Conservation (phyloP, 192 early-diverging fungal genomes). For the Linnemannia elongata region DNA sequence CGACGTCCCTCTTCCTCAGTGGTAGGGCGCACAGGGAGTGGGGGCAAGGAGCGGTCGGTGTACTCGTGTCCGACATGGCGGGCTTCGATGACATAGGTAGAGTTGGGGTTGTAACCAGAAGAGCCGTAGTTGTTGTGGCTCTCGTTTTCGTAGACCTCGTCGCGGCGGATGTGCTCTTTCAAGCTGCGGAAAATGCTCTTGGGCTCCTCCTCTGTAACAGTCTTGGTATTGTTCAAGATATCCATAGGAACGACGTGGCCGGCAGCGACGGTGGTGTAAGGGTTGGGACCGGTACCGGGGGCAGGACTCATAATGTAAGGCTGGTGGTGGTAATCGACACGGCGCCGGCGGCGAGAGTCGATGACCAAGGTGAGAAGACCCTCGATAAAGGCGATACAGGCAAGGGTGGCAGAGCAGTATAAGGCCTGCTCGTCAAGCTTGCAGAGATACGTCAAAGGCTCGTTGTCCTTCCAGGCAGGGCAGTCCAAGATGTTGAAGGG, state of each 20-base stretch:
- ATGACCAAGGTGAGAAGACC: slow-evolving; percentile 12
- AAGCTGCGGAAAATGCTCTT: not conserved
- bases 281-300: not conserved
- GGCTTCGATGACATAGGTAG: not conserved
- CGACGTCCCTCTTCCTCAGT: not conserved
- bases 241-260: not conserved
- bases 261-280: not conserved
- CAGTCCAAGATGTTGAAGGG: slow-evolving; percentile 33
- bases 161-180: not conserved
- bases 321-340: not conserved
- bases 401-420: not conserved
- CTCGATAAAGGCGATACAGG: slow-evolving; percentile 15
- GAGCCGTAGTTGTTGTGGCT: not conserved
- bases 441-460: slow-evolving; percentile 24
- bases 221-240: not conserved
- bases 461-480: not conserved
- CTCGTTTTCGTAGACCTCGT: not conserved
- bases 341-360: not conserved
- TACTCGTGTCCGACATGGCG: not conserved
- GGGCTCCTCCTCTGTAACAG: not conserved
- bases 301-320: not conserved
- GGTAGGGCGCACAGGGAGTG: not conserved
- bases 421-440: slow-evolving; percentile 10
- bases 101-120: not conserved
- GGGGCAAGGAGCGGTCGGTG: not conserved